Evolutionary conservation across 108 stramenopile genomes (phyloP).

Genomic region (Cyclotella atomus): DNA sequence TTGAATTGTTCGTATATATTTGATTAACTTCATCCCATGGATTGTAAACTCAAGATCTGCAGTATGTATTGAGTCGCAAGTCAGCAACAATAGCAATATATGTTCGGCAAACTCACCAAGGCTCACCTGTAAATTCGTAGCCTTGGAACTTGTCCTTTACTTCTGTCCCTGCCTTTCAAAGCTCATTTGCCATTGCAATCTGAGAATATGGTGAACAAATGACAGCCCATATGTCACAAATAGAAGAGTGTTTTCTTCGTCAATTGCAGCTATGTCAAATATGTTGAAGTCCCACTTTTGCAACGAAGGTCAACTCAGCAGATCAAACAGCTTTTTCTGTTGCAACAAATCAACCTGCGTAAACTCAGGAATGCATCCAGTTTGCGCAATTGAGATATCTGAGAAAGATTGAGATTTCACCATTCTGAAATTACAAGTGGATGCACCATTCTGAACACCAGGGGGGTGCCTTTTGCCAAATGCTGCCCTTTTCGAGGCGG

Average conservation of each 20-base stretch:
- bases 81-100: too few species aligned
- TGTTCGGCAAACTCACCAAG: too few species aligned
- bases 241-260: not conserved
- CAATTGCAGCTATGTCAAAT: not conserved
- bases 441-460: not conserved
- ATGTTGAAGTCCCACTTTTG: not conserved
- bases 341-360: not conserved
- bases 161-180: not conserved
- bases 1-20: slow-evolving; percentile 14
- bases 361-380: not conserved
- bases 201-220: not conserved
- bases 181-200: not conserved
- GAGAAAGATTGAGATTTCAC: not conserved
- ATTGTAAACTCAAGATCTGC: not conserved
- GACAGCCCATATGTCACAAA: not conserved
- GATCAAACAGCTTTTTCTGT: not conserved
- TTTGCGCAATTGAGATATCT: not conserved
- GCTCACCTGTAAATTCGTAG: not conserved
- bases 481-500: not conserved
- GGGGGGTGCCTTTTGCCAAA: not conserved
- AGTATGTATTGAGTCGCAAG: not conserved
- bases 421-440: not conserved
- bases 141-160: not conserved
- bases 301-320: not conserved
- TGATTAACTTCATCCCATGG: not conserved